Conservation (phyloP, 768 basidiomycete species). For the Tulasnella sp. region DNA sequence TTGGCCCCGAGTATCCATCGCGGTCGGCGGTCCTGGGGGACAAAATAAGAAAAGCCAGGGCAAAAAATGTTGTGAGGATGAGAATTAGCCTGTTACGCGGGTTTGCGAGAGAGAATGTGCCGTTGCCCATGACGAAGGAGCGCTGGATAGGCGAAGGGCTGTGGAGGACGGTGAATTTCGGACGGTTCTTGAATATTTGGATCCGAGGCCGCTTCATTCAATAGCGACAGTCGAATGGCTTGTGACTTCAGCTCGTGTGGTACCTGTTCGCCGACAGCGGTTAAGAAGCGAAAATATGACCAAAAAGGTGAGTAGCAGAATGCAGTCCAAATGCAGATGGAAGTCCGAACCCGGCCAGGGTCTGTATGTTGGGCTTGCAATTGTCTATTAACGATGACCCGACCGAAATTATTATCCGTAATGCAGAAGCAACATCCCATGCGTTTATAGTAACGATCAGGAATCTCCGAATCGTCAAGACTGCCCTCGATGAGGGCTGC, state of each 20-base stretch:
- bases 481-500: too few relatives aligned
- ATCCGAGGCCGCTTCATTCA: slow-evolving; percentile 7
- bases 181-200: neutral
- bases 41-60: neutral
- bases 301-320: too few relatives aligned
- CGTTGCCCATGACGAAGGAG: slow-evolving; percentile 3
- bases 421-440: too few relatives aligned
- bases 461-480: too few relatives aligned
- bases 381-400: too few relatives aligned
- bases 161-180: neutral
- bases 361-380: too few relatives aligned
- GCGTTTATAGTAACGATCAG: too few relatives aligned
- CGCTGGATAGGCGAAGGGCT: neutral
- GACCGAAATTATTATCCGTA: too few relatives aligned
- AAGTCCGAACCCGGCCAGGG: too few relatives aligned
- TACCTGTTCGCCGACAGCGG: too few relatives aligned
- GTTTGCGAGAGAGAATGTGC: slow-evolving; percentile 5
- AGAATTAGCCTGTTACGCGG: neutral
- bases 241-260: neutral
- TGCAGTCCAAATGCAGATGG: too few relatives aligned
- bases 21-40: slow-evolving; percentile 18
- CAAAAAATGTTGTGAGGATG: neutral
- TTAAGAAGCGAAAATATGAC: too few relatives aligned
- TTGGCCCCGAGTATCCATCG: neutral
- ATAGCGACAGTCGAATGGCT: neutral